Base-by-base conservation (phyloP, 1,284 basidiomycete species). In the Inonotus obliquus region DNA sequence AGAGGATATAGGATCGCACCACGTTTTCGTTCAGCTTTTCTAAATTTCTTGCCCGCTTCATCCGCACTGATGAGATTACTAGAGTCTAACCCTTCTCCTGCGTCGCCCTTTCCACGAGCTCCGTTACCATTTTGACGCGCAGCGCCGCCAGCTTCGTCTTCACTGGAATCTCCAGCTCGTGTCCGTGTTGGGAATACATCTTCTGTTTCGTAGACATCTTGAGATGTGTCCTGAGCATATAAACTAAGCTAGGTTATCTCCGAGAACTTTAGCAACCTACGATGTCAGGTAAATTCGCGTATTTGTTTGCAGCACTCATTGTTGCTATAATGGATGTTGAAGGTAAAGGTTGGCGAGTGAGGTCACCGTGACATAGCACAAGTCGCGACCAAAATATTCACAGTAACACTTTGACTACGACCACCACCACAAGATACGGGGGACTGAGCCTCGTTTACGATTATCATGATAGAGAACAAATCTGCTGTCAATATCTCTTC, bases 191-290 rank as follows among this genome's bases (percentile, higher is more conserved):
- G 81, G 65, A 86, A 81, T 25, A 84, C 78, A 67, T 96, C 94
- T 54, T 92, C 87, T 0, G 94, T 96, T 74, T 97, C 94, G 71
- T 96, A 97, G 41, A 96, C 84, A 72, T 97, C 94, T 47, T 85
- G 91, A 1, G 92, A 92, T 7, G 91, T 92, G 72, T 96, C 93
- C 92, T 96, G 62, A 5, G 49, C 32, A 49, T 49, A n/a, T 4
- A 45, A 19, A 52, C 25, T 21, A 21, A 62, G 55, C 19, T 54
- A 10, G 38, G 62, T 53, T 54, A n/a, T 53, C 14, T 55, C 45
- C 55, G 37, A 48, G 47, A 21, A 49, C 53, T 2, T 52, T 23
- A 49, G 44, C 19, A 45, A 79, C 85, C 67, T 68, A 95, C 94
- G 63, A 97, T 96, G 70, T 97, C 94, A 25, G 94, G 94, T 6